These are phyloP conservation scores for Suillus brevipes DNA, from an alignment of 768 basidiomycete genomes.

Conservation along the genomic window DNA sequence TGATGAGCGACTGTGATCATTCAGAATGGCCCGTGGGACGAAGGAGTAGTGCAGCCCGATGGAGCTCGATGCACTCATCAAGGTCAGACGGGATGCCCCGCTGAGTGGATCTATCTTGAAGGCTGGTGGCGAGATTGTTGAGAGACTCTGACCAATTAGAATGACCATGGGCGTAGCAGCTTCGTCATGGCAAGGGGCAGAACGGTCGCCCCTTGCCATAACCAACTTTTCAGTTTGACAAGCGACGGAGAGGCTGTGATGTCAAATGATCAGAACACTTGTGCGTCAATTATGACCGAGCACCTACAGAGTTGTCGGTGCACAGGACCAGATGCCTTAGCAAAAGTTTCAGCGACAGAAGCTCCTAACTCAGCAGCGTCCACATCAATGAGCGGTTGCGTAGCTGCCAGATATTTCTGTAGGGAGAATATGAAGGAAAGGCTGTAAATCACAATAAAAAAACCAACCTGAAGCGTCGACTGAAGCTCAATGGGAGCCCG, in stretches of 20 bases:
- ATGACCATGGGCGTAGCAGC: too few species aligned
- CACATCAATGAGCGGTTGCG: constrained; percentile 64
- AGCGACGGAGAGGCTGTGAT: constrained; percentile 51
- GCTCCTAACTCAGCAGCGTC: constrained; percentile 89
- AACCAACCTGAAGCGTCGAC: constrained; percentile 80
- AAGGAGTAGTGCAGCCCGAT: too few species aligned
- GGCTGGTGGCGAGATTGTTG: too few species aligned
- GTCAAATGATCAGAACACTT: constrained; percentile 6
- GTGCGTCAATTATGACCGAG: background rate
- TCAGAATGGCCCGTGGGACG: too few species aligned
- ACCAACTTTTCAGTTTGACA: constrained; percentile 68
- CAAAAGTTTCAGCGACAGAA: constrained; percentile 84
- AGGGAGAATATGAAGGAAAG: background rate
- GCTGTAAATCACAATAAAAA: background rate
- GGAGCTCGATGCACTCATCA: too few species aligned
- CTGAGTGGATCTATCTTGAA: too few species aligned
- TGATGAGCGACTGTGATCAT: too few species aligned
- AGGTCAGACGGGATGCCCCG: too few species aligned
- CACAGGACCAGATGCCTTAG: constrained; percentile 74
- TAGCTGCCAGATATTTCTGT: constrained; percentile 86
- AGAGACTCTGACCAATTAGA: background rate
- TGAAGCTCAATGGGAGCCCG: constrained; percentile 92
- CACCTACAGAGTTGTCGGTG: constrained; percentile 75
- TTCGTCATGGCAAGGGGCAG: too few species aligned
- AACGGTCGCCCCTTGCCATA: too few species aligned